Percentiles rank a stretch among this genome's conserved stretches.
phyloP scores from a whole-genome alignment of 345 rosid species.

The Dipteronia sinensis region DNA sequence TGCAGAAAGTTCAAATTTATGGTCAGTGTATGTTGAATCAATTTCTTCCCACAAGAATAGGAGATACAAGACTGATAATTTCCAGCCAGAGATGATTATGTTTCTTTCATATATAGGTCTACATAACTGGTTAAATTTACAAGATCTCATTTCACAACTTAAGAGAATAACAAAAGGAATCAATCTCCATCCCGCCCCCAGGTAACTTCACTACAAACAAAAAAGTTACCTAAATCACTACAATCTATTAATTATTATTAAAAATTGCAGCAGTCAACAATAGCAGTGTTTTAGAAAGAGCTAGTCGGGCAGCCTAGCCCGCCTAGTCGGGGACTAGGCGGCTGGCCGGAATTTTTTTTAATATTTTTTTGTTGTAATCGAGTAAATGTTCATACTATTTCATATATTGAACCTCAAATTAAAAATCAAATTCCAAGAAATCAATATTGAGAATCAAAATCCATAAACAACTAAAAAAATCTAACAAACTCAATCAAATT shows the following conservation, averaged over 20 bases:
- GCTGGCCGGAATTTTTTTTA: too few relatives aligned
- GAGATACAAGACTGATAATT: not conserved
- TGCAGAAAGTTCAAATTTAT: constrained; percentile 31
- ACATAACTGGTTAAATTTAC: not conserved
- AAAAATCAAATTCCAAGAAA: too few relatives aligned
- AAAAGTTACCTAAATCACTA: not conserved
- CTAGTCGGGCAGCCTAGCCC: too few relatives aligned
- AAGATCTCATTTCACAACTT: not conserved
- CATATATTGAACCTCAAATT: too few relatives aligned
- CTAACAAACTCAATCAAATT: too few relatives aligned
- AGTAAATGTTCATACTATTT: too few relatives aligned
- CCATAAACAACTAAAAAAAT: too few relatives aligned
- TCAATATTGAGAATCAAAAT: too few relatives aligned
- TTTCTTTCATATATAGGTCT: not conserved
- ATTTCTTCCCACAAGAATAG: not conserved
- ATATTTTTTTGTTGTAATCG: too few relatives aligned
- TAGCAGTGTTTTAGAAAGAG: not conserved
- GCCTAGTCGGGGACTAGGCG: too few relatives aligned
- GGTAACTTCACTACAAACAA: not conserved
- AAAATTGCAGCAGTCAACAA: not conserved
- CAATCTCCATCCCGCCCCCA: not conserved
- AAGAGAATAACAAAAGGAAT: not conserved
- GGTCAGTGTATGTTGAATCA: not conserved
- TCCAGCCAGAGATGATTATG: not conserved
- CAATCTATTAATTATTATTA: not conserved